Evolutionary conservation across 192 early-diverging fungal genomes (phyloP).

Genomic region (Obelidium mucronatum): DNA sequence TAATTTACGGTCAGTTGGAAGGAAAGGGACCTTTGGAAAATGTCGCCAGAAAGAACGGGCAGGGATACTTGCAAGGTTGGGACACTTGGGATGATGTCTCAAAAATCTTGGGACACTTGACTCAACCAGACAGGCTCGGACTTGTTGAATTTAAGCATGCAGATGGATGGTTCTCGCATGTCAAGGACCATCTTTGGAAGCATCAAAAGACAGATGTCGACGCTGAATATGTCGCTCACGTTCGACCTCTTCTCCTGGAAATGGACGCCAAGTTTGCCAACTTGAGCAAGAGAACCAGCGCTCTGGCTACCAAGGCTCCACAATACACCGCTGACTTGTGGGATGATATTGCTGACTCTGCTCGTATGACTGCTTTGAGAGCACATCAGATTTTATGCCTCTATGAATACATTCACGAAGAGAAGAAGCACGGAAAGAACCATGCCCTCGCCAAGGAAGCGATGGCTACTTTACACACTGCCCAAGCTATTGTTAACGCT

Average conservation of each 20-base stretch:
- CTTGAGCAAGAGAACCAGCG: slow-evolving; percentile 12
- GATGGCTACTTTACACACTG: slow-evolving; percentile 8
- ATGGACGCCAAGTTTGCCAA: slow-evolving; percentile 27
- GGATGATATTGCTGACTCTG: slow-evolving; percentile 35
- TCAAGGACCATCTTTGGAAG: slow-evolving; percentile 16
- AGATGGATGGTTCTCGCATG: slow-evolving; percentile 13
- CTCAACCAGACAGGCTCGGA: slow-evolving; percentile 32
- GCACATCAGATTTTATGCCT: slow-evolving; percentile 20
- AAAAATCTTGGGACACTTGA: slow-evolving; percentile 34
- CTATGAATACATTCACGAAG: slow-evolving; percentile 33
- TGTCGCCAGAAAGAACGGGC: slow-evolving; percentile 30
- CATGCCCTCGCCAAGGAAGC: slow-evolving; percentile 3
- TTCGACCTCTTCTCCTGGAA: slow-evolving; percentile 19
- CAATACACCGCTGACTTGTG: slow-evolving; percentile 28
- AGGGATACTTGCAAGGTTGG: slow-evolving; percentile 36
- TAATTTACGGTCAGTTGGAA: slow-evolving; percentile 27
- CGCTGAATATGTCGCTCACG: slow-evolving; percentile 7
- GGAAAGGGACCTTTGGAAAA: background rate
- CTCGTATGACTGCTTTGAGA: slow-evolving; percentile 35
- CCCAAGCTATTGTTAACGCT: slow-evolving; percentile 12
- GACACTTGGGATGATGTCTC: slow-evolving; percentile 39
- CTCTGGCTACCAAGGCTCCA: slow-evolving; percentile 20
- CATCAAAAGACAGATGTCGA: background rate
- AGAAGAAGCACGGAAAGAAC: slow-evolving; percentile 9
- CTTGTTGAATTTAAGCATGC: slow-evolving; percentile 35